phyloP scores from a whole-genome alignment of 164 flowering plant genomes.

The Vitis labrusca region DNA sequence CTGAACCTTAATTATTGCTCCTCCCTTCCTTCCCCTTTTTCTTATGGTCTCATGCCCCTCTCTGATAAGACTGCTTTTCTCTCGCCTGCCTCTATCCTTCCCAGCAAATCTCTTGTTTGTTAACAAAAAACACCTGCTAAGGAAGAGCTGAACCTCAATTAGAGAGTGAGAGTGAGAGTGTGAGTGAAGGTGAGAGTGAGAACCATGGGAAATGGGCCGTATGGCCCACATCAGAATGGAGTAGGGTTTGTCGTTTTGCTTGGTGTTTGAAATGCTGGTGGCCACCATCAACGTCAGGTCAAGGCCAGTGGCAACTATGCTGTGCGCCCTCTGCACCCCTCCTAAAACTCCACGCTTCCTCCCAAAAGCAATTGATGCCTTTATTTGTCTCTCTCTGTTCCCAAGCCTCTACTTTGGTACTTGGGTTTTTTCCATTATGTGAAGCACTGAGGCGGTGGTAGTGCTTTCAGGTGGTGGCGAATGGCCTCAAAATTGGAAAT shows the following conservation, averaged over 20 bases:
- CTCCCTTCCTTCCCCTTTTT: too few species aligned
- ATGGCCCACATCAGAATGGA: background rate
- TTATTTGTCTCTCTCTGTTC: conserved; percentile 14
- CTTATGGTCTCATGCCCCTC: too few species aligned
- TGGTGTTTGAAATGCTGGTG: background rate
- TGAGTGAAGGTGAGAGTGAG: conserved; percentile 4
- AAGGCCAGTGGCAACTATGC: background rate
- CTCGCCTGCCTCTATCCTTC: too few species aligned
- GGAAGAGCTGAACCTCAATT: too few species aligned
- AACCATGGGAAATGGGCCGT: too few species aligned
- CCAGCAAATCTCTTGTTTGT: too few species aligned
- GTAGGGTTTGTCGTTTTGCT: background rate
- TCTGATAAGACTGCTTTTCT: too few species aligned
- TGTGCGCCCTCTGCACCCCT: background rate
- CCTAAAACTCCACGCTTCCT: conserved; percentile 29
- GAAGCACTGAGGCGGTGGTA: background rate
- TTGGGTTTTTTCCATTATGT: background rate
- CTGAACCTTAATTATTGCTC: too few species aligned
- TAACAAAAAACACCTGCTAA: too few species aligned
- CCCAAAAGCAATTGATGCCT: conserved; percentile 31
- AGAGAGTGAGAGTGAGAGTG: background rate
- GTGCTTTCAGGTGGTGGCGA: too few species aligned
- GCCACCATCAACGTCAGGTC: too few species aligned
- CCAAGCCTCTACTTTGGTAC: conserved; percentile 1
- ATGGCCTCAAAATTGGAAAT: too few species aligned